A percentile compares a stretch with the other conserved stretches of the same genome.
phyloP scores from a whole-genome alignment of 129 eudicot genomes.

The Saposhnikovia divaricata region DNA sequence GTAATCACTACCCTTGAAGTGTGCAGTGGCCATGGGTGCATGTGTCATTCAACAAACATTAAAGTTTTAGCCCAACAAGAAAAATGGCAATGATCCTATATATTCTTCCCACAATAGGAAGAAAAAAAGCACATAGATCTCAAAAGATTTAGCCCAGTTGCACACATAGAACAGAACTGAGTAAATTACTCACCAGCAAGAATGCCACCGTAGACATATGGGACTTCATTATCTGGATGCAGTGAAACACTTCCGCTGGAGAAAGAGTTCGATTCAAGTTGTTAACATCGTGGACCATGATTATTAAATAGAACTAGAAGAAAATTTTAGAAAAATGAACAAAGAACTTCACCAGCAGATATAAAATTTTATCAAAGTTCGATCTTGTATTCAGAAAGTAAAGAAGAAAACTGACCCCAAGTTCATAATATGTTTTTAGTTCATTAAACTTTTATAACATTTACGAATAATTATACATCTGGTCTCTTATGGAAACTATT shows the following conservation, averaged over 20 bases:
- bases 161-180: neutral
- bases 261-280: conserved; percentile 12
- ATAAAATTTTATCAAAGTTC: neutral
- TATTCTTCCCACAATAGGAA: neutral
- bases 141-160: neutral
- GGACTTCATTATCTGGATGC: conserved; percentile 35
- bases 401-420: neutral
- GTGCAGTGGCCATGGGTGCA: neutral
- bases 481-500: neutral
- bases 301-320: neutral
- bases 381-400: neutral
- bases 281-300: neutral
- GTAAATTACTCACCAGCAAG: conserved; percentile 73
- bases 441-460: neutral
- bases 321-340: neutral
- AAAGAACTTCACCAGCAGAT: neutral
- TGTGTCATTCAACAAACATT: neutral
- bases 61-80: neutral
- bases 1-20: neutral
- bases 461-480: neutral
- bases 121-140: neutral
- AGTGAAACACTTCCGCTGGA: conserved; percentile 73
- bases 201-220: conserved; percentile 74
- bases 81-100: neutral
- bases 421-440: neutral